Evolutionary conservation across 768 basidiomycete species (phyloP), one percentile per base, ranked within the genome.

Genomic region (Hygrophorus russula): DNA sequence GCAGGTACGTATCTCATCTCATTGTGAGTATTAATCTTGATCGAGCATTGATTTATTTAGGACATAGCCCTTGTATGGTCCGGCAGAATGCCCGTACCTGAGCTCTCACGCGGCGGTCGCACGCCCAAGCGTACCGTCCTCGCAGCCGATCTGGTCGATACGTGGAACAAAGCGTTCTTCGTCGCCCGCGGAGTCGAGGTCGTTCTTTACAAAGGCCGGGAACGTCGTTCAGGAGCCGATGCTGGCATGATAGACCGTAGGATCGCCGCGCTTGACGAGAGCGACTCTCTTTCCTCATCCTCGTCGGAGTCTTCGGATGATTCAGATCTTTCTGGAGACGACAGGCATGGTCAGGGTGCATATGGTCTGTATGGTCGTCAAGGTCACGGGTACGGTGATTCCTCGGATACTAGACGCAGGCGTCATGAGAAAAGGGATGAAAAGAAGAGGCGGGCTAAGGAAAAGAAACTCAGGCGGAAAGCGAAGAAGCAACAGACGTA

Each of bases 161-260:
- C 83, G 20, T 91, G 87, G 87, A 90, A 90, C 56, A 56, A 63
- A 24, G 76, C 74, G 7, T 91, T 87, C 62, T 88, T 88, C 70
- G 56, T 71, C 44, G 62, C 69, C 29, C 83, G 87, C 36, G 80
- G 81, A 14, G 74, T 83, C n/a, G 87, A 91, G 51, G 62, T 86
- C 37, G 70, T 86, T 29, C 67, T 91, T n/a, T 90, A 76, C 68
- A 83, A 78, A 56, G 87, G 87, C 34, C 74, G 71, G 37, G 79
- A 86, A 59, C 75, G 83, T 29, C 79, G 82, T 49, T 78, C 84
- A n/a, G 86, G 87, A 2, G 65, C 66, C 4, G 62, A 61, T 24
- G 63, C 65, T 0, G 84, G 84, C 35, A 52, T 62, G 1, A 49
- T 75, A 30, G 84, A 86, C 51, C 61, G 67, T 42, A 62, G 69